Evolutionary conservation across 192 early-diverging fungal species (phyloP).

Genomic region (Powellomyces hirtus): DNA sequence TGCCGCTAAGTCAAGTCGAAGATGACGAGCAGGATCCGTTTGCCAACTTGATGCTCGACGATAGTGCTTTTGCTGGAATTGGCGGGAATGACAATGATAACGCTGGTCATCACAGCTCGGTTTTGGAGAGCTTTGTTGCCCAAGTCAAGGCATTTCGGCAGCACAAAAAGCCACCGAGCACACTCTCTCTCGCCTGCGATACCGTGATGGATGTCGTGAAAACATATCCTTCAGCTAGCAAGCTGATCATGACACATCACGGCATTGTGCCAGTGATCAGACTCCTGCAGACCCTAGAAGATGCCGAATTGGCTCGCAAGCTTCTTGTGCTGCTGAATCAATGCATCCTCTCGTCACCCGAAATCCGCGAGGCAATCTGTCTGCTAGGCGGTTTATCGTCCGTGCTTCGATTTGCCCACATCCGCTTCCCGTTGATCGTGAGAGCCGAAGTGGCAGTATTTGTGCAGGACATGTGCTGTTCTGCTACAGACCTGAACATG

Average conservation of each 20-base stretch:
- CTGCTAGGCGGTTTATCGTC: conserved; percentile 55
- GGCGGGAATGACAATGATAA: background rate
- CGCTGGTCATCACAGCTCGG: background rate
- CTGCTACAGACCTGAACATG: conserved; percentile 42
- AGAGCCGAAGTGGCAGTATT: conserved; percentile 44
- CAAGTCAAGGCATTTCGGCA: background rate
- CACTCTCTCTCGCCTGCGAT: background rate
- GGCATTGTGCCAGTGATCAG: conserved; percentile 7
- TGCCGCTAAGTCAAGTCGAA: background rate
- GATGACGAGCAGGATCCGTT: conserved; percentile 1
- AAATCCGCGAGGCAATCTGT: conserved; percentile 51
- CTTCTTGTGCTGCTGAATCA: background rate
- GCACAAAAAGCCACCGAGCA: background rate
- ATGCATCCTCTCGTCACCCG: background rate
- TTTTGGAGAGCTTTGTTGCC: background rate
- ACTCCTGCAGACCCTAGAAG: background rate
- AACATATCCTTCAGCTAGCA: background rate
- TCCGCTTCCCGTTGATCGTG: conserved; percentile 30
- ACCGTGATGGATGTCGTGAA: background rate
- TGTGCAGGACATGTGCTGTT: conserved; percentile 44
- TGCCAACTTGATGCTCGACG: background rate
- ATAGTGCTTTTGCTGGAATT: background rate
- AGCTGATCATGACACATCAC: conserved; percentile 19
- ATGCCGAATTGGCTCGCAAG: background rate
- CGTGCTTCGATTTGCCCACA: conserved; percentile 37